Conservation (phyloP, 2,329 filamentous ascomycete genomes). For the Fusarium sambucinum region DNA sequence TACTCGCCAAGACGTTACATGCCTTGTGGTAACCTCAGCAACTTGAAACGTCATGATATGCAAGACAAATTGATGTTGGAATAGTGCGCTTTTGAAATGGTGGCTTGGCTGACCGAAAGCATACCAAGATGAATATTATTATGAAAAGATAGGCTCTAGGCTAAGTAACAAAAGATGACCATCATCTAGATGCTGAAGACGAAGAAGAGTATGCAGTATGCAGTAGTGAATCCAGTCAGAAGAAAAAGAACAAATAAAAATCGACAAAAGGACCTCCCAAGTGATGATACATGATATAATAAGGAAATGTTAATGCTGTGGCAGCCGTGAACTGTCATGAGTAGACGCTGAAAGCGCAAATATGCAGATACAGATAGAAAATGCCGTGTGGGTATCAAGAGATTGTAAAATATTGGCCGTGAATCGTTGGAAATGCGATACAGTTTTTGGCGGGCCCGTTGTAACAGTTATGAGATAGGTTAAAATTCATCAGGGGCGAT, state of each 20-base stretch:
- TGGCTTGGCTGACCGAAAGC: slow-evolving; percentile 6
- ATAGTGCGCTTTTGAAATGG: not conserved
- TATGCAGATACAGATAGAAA: slow-evolving; percentile 19
- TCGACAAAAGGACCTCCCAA: slow-evolving; percentile 22
- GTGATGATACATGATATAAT: slow-evolving; percentile 26
- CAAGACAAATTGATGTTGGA: not conserved
- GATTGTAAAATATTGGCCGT: slow-evolving; percentile 47
- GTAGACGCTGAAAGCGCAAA: slow-evolving; percentile 15
- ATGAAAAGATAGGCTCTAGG: slow-evolving; percentile 15
- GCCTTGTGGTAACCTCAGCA: slow-evolving; percentile 12
- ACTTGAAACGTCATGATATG: not conserved
- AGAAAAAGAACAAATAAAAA: slow-evolving; percentile 5
- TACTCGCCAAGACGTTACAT: slow-evolving; percentile 14
- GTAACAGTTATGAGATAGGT: slow-evolving; percentile 13
- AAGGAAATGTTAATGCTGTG: slow-evolving; percentile 39
- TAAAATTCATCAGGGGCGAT: slow-evolving; percentile 54
- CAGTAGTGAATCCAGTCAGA: slow-evolving; percentile 1
- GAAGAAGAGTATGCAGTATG: slow-evolving; percentile 3
- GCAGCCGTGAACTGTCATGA: slow-evolving; percentile 41
- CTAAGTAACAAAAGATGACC: slow-evolving; percentile 17
- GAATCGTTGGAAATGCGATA: slow-evolving; percentile 41
- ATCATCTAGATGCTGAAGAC: slow-evolving; percentile 17
- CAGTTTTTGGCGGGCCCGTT: slow-evolving; percentile 18
- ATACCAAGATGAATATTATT: slow-evolving; percentile 16
- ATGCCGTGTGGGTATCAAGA: slow-evolving; percentile 46